Percentiles rank a stretch among this genome's conserved stretches.
These are phyloP conservation scores for Eucalyptus sp. DNA, from an alignment of 345 rosid genomes.

Conservation along the genomic window DNA sequence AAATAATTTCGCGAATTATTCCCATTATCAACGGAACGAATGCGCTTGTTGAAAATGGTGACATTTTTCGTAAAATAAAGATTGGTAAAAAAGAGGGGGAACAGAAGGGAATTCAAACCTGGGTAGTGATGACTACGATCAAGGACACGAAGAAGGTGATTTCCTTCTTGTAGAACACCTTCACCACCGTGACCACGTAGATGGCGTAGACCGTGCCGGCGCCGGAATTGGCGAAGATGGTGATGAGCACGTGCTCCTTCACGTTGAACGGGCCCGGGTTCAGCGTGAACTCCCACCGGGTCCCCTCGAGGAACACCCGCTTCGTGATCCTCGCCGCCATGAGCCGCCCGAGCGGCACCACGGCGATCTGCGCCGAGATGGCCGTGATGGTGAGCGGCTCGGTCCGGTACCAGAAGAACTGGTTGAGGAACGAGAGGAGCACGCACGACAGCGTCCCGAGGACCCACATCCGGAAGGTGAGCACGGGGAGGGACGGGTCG, in stretches of 20 bases:
- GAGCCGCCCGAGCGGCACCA: constrained; percentile 79
- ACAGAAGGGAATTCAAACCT: constrained; percentile 22
- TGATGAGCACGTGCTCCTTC: constrained; percentile 90
- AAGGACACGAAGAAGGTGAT: constrained; percentile 82
- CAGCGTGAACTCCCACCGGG: constrained; percentile 59
- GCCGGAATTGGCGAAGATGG: constrained; percentile 94
- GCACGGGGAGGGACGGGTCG: constrained; percentile 73
- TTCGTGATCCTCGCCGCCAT: constrained; percentile 81
- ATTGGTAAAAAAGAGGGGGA: background rate
- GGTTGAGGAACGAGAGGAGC: constrained; percentile 78
- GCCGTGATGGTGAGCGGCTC: constrained; percentile 92
- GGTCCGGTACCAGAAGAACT: constrained; percentile 92
- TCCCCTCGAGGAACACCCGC: constrained; percentile 56
- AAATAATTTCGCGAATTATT: background rate
- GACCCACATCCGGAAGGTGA: constrained; percentile 94
- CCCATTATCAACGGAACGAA: background rate
- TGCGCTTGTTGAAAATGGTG: background rate
- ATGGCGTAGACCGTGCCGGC: constrained; percentile 93
- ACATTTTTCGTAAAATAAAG: background rate
- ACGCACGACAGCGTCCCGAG: constrained; percentile 68
- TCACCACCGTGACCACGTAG: constrained; percentile 78
- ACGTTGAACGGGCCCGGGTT: constrained; percentile 97
- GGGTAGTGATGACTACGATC: constrained; percentile 73
- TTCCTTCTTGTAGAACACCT: constrained; percentile 68
- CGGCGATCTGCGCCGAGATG: constrained; percentile 92